Base-by-base conservation (phyloP, 306 rosid genomes). In the Sesbania bispinosa region DNA sequence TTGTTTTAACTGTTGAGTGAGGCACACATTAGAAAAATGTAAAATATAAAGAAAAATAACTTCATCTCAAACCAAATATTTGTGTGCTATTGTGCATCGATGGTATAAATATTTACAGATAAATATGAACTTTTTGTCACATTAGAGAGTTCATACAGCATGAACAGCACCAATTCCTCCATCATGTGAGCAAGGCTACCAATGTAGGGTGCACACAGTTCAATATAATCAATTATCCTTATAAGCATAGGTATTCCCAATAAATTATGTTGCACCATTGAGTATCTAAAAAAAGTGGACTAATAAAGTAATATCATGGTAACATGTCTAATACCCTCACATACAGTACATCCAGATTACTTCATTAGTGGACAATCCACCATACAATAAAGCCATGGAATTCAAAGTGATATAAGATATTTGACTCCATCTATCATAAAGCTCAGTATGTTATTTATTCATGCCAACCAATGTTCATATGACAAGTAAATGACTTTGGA, bases 1-100 rank as follows among this genome's bases (percentile, higher is more conserved):
- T 72, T 80, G 74, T 55, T 86, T 82, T 60, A 79, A 79, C 98
- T 89, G 89, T 73, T n/a, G 67, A 77, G 58, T 11, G 60, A 29
- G 83, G 66, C 62, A 68, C 65, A 50, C 36, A 38, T 74, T 76
- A 77, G 81, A 82, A 57, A 73, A 20, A 41, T 58, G 58, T n/a
- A 80, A 67, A 66, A 77, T n/a, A 29, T 42, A 58, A 38, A 51
- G 61, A 55, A 29, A 32, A 72, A 53, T 6, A 33, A 41, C 32
- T 59, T 52, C 50, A 69, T 41, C 63, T 58, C 38, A 57, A 71
- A 46, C 27, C 26, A 27, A 29, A 67, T 67, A 53, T 53, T 38
- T 30, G 60, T n/a, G 53, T 10, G 57, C 46, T 55, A 54, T 33
- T 65, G 20, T 14, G 61, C 69, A 73, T 63, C 65, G 62, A 68